Conservation (phyloP, 768 basidiomycete genomes). For the Grammothele lineata region DNA sequence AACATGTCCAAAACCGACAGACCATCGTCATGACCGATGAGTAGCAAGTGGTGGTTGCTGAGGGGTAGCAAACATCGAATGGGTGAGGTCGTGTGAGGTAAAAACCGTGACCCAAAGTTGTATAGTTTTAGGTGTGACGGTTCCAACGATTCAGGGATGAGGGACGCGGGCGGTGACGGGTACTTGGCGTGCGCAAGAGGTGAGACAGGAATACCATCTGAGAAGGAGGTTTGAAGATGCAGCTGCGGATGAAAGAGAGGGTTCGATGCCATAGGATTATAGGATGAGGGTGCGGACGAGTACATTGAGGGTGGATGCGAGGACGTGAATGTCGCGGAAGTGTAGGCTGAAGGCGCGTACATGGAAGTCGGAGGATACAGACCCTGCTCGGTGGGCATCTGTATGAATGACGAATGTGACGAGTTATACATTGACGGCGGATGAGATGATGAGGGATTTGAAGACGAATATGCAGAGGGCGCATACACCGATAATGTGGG, state of each 20-base stretch:
- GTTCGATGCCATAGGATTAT: conserved; percentile 3
- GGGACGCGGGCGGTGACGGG: conserved; percentile 12
- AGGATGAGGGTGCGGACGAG: conserved; percentile 14
- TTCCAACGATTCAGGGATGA: conserved; percentile 37
- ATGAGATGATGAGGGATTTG: neutral
- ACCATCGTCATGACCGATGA: conserved; percentile 78
- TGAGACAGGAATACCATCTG: conserved; percentile 14
- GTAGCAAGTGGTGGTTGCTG: conserved; percentile 56
- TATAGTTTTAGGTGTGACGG: conserved; percentile 68
- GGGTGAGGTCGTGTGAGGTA: conserved; percentile 72
- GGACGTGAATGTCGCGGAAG: too few relatives aligned
- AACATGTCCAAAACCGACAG: conserved; percentile 82
- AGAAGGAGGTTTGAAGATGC: conserved; percentile 22
- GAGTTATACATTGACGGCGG: neutral
- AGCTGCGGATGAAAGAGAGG: conserved; percentile 11
- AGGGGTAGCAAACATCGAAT: conserved; percentile 77
- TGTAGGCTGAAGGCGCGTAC: too few relatives aligned
- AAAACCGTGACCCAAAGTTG: conserved; percentile 81
- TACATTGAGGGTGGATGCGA: conserved; percentile 13
- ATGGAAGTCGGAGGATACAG: neutral
- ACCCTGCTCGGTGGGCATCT: too few relatives aligned
- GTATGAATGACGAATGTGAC: too few relatives aligned
- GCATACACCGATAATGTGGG: conserved; percentile 9
- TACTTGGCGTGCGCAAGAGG: conserved; percentile 21
- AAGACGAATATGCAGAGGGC: neutral